Evolutionary conservation across 805 yeast species (phyloP).

Genomic region (Middelhovenomyces tepae): DNA sequence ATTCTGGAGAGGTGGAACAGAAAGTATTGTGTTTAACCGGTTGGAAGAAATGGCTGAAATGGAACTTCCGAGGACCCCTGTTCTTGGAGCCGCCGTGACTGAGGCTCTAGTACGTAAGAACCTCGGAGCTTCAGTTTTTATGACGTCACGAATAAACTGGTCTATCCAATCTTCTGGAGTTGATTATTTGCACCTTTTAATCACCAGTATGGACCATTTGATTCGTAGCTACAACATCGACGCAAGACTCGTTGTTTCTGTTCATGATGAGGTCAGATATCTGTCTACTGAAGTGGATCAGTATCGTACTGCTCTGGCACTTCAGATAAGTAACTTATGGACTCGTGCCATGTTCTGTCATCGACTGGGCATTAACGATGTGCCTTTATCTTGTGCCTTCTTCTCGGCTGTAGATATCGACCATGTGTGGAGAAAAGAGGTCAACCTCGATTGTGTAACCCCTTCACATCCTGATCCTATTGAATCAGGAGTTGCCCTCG

Average conservation of each 20-base stretch:
- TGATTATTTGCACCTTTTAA: slow-evolving; percentile 79
- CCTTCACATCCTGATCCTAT: slow-evolving; percentile 72
- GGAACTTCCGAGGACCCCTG: slow-evolving; percentile 78
- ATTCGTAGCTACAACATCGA: slow-evolving; percentile 52
- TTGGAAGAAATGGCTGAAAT: slow-evolving; percentile 81
- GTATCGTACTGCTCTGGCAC: slow-evolving; percentile 67
- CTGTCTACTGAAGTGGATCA: slow-evolving; percentile 64
- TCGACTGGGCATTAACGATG: slow-evolving; percentile 76
- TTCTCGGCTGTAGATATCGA: slow-evolving; percentile 93
- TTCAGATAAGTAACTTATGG: slow-evolving; percentile 91
- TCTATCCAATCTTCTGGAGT: slow-evolving; percentile 98
- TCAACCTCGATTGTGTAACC: slow-evolving; percentile 81
- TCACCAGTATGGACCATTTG: slow-evolving; percentile 82
- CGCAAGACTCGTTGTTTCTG: slow-evolving; percentile 77
- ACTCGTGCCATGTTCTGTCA: slow-evolving; percentile 93
- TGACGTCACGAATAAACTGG: slow-evolving; percentile 95
- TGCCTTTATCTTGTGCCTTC: slow-evolving; percentile 94
- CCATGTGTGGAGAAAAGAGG: slow-evolving; percentile 81
- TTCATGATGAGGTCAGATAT: slow-evolving; percentile 91
- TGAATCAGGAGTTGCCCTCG: slow-evolving; percentile 69
- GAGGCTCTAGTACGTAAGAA: slow-evolving; percentile 63
- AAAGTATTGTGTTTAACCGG: slow-evolving; percentile 82
- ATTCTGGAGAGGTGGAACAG: slow-evolving; percentile 73
- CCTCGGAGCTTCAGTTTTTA: slow-evolving; percentile 49
- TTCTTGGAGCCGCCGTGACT: slow-evolving; percentile 88